These are phyloP conservation scores for Datura wrightii DNA, from an alignment of 257 asterid species.

Conservation along the genomic window DNA sequence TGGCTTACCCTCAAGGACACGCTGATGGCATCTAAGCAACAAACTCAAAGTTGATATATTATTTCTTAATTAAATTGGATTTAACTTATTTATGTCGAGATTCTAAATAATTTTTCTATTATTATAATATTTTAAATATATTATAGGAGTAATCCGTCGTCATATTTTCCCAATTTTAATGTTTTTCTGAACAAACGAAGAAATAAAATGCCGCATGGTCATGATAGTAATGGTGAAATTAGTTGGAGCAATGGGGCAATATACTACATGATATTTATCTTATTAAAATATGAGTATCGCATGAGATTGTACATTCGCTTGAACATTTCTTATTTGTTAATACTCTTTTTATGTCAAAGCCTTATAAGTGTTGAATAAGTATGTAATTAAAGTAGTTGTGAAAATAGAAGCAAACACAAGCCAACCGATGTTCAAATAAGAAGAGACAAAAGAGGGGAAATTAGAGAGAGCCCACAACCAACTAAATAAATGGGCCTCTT, in stretches of 20 bases:
- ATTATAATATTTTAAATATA: not conserved
- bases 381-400: not conserved
- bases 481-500: not conserved
- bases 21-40: slow-evolving; percentile 27
- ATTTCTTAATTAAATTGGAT: not conserved
- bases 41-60: not conserved
- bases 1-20: not conserved
- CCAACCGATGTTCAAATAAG: not conserved
- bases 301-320: not conserved
- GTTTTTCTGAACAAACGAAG: not conserved
- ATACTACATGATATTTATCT: not conserved
- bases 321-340: not conserved
- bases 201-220: not conserved
- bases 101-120: not conserved
- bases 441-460: not conserved
- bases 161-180: not conserved
- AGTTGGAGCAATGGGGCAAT: too few species aligned
- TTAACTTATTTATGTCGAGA: not conserved
- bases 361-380: not conserved
- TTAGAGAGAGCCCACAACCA: not conserved
- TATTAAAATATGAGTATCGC: not conserved
- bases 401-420: slow-evolving; percentile 24
- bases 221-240: too few species aligned
- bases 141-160: not conserved
- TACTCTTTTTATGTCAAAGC: not conserved